phyloP scores from a whole-genome alignment of 495 filamentous ascomycete genomes.

The Penicillium mononematosum region DNA sequence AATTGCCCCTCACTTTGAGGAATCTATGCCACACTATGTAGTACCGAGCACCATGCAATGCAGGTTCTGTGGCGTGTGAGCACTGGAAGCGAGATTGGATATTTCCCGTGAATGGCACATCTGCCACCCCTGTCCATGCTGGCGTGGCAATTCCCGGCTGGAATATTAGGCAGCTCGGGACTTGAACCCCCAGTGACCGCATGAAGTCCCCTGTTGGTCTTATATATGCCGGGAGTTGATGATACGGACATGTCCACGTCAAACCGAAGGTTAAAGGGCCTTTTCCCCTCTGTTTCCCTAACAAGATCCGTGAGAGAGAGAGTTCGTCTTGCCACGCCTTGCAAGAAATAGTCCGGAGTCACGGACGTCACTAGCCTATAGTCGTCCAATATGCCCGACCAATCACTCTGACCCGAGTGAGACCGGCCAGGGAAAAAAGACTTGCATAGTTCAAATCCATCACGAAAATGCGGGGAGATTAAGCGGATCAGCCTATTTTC shows the following conservation, averaged over 20 bases:
- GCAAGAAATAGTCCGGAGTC: neutral
- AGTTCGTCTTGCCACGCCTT: neutral
- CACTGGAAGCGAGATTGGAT: slow-evolving; percentile 17
- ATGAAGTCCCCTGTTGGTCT: slow-evolving; percentile 4
- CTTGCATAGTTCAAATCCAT: neutral
- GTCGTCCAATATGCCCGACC: neutral
- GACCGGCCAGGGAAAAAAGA: neutral
- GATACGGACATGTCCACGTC: slow-evolving; percentile 2
- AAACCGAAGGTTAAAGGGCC: neutral
- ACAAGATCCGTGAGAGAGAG: neutral
- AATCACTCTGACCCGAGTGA: neutral
- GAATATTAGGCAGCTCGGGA: slow-evolving; percentile 10
- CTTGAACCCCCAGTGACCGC: neutral
- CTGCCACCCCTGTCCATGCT: slow-evolving; percentile 14
- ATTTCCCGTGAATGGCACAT: slow-evolving; percentile 9
- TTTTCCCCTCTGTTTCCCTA: neutral
- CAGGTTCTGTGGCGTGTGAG: slow-evolving; percentile 17
- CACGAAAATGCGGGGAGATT: slow-evolving; percentile 28
- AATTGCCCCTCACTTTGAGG: slow-evolving; percentile 16
- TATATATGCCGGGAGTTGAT: slow-evolving; percentile 17
- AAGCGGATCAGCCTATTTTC: slow-evolving; percentile 25
- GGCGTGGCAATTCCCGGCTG: slow-evolving; percentile 22
- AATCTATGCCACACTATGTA: slow-evolving; percentile 4
- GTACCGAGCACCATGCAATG: neutral
- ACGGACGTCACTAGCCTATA: neutral